Conservation (phyloP, 139 green algal genomes). For the Trebouxia sp. region DNA sequence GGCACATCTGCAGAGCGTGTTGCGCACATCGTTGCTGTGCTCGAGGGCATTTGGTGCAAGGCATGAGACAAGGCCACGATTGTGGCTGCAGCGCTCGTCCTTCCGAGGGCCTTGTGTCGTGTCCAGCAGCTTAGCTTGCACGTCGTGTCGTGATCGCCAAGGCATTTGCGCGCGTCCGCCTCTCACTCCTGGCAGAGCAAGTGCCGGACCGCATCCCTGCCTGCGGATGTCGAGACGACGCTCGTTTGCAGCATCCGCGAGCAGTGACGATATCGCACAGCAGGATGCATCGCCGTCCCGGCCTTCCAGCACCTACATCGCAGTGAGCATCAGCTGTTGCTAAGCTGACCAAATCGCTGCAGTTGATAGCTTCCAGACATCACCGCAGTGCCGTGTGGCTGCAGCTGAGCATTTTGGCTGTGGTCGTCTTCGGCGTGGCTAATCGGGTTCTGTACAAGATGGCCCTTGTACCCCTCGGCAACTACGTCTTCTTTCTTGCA, state of each 20-base stretch:
- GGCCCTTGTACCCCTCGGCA: conserved; percentile 71
- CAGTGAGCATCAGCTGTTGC: not conserved
- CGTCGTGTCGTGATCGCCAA: no score
- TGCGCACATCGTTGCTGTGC: no score
- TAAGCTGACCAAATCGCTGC: not conserved
- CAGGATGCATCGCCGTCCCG: not conserved
- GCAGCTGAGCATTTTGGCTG: conserved; percentile 18
- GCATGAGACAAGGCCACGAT: no score
- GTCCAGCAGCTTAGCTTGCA: no score
- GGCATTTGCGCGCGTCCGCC: no score
- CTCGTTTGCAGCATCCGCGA: not conserved
- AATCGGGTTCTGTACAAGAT: conserved; percentile 83
- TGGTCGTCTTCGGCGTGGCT: conserved; percentile 43
- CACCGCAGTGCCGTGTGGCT: not conserved
- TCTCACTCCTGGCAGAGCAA: no score
- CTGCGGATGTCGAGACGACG: not conserved
- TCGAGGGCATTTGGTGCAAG: no score
- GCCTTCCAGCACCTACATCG: not conserved
- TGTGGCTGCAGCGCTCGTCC: no score
- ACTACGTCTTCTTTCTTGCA: conserved; percentile 83
- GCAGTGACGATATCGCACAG: not conserved
- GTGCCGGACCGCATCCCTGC: no score
- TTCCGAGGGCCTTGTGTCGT: no score
- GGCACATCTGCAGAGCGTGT: no score
- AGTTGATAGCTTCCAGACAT: not conserved